phyloP scores from a whole-genome alignment of 108 stramenopile species.

The Craspedostauros australis region DNA sequence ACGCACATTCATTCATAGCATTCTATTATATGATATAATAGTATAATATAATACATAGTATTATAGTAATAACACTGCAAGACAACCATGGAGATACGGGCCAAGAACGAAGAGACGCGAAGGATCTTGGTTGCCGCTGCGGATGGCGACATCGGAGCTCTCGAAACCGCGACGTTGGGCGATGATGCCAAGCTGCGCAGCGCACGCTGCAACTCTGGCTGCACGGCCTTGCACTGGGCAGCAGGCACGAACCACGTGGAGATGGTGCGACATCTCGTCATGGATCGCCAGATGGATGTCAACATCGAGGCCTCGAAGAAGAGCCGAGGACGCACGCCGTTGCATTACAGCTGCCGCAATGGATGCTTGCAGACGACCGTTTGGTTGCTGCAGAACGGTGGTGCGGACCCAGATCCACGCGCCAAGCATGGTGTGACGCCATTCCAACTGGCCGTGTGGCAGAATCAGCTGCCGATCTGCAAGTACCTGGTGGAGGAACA shows the following conservation, averaged over 20 bases:
- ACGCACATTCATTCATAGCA: too few species aligned
- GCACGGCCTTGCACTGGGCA: slow-evolving; percentile 71
- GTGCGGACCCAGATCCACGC: slow-evolving; percentile 37
- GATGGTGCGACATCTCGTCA: slow-evolving; percentile 20
- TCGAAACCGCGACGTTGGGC: not conserved
- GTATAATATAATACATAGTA: too few species aligned
- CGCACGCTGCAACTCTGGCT: slow-evolving; percentile 39
- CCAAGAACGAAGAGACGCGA: slow-evolving; percentile 1
- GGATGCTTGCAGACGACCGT: slow-evolving; percentile 46
- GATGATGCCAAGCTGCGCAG: not conserved
- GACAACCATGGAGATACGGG: not conserved
- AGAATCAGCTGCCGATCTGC: slow-evolving; percentile 60
- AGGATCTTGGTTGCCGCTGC: slow-evolving; percentile 21
- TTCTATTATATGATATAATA: too few species aligned
- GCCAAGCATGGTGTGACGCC: slow-evolving; percentile 71
- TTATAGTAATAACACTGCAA: too few species aligned
- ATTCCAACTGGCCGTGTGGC: slow-evolving; percentile 81
- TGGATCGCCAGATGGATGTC: not conserved
- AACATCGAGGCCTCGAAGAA: slow-evolving; percentile 14
- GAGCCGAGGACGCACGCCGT: slow-evolving; percentile 58
- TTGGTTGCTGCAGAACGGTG: slow-evolving; percentile 32
- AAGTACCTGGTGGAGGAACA: slow-evolving; percentile 45
- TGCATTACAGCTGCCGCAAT: slow-evolving; percentile 83
- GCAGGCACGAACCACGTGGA: slow-evolving; percentile 50
- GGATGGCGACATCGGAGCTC: slow-evolving; percentile 11